These are phyloP conservation scores for Solanum aculeatissimum DNA, from an alignment of 305 asterid species.

Conservation along the genomic window DNA sequence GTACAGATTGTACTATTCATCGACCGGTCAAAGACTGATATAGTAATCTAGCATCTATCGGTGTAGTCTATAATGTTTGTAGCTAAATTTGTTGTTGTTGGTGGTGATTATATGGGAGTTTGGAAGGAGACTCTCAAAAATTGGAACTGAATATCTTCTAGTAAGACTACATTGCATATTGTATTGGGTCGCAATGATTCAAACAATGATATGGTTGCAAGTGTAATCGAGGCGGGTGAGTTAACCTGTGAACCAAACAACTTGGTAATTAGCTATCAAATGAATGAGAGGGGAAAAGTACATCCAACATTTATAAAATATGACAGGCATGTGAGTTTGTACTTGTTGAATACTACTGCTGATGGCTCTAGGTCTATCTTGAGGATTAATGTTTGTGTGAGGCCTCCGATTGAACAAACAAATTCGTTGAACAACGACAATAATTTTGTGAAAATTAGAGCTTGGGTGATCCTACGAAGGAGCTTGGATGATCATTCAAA, in stretches of 20 bases:
- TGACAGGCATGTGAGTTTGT: background rate
- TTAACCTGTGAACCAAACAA: background rate
- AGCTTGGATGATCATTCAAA: background rate
- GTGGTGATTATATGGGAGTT: background rate
- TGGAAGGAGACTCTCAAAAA: background rate
- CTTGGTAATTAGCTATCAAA: background rate
- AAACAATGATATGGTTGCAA: background rate
- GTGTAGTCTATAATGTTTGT: background rate
- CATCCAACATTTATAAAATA: background rate
- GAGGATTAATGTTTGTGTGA: background rate
- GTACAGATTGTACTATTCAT: background rate
- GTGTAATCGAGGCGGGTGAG: background rate
- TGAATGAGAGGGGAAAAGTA: background rate
- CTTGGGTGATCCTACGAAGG: background rate
- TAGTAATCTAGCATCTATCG: background rate
- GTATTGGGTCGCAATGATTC: background rate
- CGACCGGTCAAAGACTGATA: background rate
- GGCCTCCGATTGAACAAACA: background rate
- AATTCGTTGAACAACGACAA: background rate
- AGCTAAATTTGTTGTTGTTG: background rate
- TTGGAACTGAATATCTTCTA: background rate
- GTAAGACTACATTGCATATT: background rate
- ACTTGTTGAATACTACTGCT: background rate
- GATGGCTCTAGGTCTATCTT: background rate
- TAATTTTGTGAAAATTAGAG: background rate